Percentiles rank a stretch among this genome's conserved stretches.
Conservation (phyloP, 768 basidiomycete species). For the Tricholoma matsutake region DNA sequence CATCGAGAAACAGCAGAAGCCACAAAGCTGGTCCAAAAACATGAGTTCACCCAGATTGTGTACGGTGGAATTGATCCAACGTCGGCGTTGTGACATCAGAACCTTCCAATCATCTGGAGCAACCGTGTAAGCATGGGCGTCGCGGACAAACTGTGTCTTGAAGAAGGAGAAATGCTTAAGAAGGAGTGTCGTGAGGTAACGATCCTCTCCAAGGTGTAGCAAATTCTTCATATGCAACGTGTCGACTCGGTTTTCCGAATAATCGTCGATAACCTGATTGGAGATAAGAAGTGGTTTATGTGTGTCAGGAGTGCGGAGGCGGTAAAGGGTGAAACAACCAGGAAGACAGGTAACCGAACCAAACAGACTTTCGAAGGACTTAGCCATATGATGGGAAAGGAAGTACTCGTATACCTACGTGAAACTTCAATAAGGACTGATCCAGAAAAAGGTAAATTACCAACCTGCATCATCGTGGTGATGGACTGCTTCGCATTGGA, state of each 20-base stretch:
- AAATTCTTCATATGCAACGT: slow-evolving; percentile 99
- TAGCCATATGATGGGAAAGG: slow-evolving; percentile 98
- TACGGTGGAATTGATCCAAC: slow-evolving; percentile 99
- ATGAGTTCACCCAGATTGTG: slow-evolving; percentile 95
- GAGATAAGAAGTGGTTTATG: slow-evolving; percentile 94
- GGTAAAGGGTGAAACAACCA: slow-evolving; percentile 98
- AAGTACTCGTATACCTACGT: slow-evolving; percentile 94
- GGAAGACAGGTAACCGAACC: slow-evolving; percentile 98
- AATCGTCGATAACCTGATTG: slow-evolving; percentile 87
- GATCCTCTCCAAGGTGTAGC: slow-evolving; percentile 97
- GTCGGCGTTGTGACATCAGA: slow-evolving; percentile 91
- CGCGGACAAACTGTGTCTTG: slow-evolving; percentile 95
- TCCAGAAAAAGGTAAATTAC: slow-evolving; percentile 10
- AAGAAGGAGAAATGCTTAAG: slow-evolving; percentile 92
- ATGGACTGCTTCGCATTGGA: slow-evolving; percentile 93
- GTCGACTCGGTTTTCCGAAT: slow-evolving; percentile 94
- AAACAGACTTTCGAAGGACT: slow-evolving; percentile 95
- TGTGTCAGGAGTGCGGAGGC: slow-evolving; percentile 89
- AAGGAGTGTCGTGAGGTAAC: slow-evolving; percentile 92
- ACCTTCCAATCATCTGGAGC: slow-evolving; percentile 97
- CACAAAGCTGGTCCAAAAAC: slow-evolving; percentile 87
- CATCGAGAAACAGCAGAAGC: slow-evolving; percentile 99
- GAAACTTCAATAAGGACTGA: slow-evolving; percentile 1
- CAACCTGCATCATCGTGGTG: slow-evolving; percentile 94
- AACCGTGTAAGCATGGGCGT: slow-evolving; percentile 91